phyloP scores from a whole-genome alignment of 257 asterid species.

The Nicotiana tabacum region DNA sequence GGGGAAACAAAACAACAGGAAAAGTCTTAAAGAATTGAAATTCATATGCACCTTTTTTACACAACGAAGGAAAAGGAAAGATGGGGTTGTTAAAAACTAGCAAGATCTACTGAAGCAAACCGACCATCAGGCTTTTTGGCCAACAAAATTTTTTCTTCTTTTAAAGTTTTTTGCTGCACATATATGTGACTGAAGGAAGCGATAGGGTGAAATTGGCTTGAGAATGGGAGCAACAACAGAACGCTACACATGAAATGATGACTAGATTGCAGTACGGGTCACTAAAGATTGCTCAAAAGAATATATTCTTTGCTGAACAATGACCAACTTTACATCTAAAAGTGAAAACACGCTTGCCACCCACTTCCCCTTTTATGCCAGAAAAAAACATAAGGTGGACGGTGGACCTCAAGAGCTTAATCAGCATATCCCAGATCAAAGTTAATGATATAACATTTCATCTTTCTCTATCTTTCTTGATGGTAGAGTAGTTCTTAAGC shows the following conservation, averaged over 20 bases:
- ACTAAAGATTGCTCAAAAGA: background rate
- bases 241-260: background rate
- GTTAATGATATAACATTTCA: background rate
- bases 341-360: background rate
- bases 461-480: background rate
- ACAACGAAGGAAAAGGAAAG: background rate
- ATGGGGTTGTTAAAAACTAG: background rate
- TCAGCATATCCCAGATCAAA: background rate
- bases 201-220: background rate
- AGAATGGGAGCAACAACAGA: background rate
- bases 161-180: background rate
- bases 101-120: constrained; percentile 16
- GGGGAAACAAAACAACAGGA: background rate
- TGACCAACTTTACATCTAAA: background rate
- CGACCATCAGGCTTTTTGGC: constrained; percentile 18
- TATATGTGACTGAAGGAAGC: background rate
- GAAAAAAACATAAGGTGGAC: background rate
- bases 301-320: constrained; percentile 5
- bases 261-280: background rate
- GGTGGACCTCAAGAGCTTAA: background rate
- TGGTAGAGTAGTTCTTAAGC: constrained; percentile 11
- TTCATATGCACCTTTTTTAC: constrained; percentile 1
- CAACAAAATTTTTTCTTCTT: background rate
- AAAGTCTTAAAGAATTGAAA: background rate
- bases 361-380: background rate